Evolutionary conservation across 2,329 filamentous ascomycete genomes (phyloP).

Genomic region (Colletotrichum simmondsii): DNA sequence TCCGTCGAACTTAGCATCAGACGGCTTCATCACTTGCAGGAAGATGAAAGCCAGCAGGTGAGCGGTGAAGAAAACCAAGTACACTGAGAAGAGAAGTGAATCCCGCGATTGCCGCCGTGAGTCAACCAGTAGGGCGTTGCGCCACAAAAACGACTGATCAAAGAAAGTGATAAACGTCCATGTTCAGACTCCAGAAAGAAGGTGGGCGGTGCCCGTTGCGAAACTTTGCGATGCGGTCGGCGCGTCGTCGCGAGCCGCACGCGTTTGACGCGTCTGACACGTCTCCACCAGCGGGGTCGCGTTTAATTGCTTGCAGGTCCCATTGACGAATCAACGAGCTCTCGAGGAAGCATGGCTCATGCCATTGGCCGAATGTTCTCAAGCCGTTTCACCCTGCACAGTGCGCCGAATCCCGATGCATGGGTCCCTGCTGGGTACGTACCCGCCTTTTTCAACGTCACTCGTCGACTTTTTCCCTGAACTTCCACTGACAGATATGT

Average conservation of each 20-base stretch:
- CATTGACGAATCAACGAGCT: constrained; percentile 15
- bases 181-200: no score
- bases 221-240: constrained; percentile 20
- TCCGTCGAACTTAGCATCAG: neutral
- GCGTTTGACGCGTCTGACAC: constrained; percentile 23
- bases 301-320: constrained; percentile 23
- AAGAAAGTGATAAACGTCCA: no score
- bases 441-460: constrained; percentile 23
- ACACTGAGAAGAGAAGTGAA: neutral
- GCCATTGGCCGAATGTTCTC: constrained; percentile 9
- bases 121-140: neutral
- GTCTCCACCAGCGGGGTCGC: neutral
- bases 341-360: neutral
- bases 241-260: constrained; percentile 27
- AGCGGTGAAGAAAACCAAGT: neutral
- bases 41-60: neutral
- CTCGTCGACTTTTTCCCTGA: neutral
- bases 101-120: constrained; percentile 12
- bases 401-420: neutral
- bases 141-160: neutral
- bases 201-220: constrained; percentile 13
- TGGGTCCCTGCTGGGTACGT: constrained; percentile 22
- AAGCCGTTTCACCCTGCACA: constrained; percentile 25
- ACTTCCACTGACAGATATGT: neutral
- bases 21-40: neutral